Conservation (phyloP, 2,329 filamentous ascomycete species). For the Penicillium sp. region DNA sequence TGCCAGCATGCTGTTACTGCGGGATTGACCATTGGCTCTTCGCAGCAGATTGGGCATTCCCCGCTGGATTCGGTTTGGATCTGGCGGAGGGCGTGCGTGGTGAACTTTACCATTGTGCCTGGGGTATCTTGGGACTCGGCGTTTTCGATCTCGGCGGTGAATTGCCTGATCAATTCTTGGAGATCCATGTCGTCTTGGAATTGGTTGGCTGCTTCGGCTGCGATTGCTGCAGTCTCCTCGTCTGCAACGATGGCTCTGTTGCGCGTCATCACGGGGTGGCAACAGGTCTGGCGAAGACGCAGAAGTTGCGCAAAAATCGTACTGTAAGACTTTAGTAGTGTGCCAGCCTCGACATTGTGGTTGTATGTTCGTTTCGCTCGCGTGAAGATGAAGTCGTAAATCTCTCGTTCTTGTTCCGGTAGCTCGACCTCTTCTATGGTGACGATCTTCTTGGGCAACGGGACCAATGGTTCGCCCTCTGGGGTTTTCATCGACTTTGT, state of each 20-base stretch:
- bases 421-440: conserved; percentile 86
- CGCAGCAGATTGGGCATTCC: conserved; percentile 91
- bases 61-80: conserved; percentile 84
- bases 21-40: conserved; percentile 93
- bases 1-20: conserved; percentile 97
- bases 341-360: conserved; percentile 84
- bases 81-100: conserved; percentile 80
- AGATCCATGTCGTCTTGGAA: conserved; percentile 96
- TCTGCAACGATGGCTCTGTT: conserved; percentile 82
- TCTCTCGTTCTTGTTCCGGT: conserved; percentile 76
- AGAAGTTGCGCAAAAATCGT: conserved; percentile 97
- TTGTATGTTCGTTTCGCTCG: conserved; percentile 80
- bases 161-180: conserved; percentile 75
- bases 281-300: conserved; percentile 87
- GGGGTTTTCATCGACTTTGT: conserved; percentile 99
- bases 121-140: conserved; percentile 46
- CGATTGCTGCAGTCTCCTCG: conserved; percentile 75
- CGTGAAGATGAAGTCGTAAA: conserved; percentile 86
- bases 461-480: conserved; percentile 73
- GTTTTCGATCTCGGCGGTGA: conserved; percentile 65
- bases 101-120: conserved; percentile 67
- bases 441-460: conserved; percentile 73
- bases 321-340: conserved; percentile 89
- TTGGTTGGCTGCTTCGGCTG: conserved; percentile 73
- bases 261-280: conserved; percentile 83